These are phyloP conservation scores for Sporopachydermia cereana DNA, from an alignment of 1,139 yeast species.

Conservation along the genomic window DNA sequence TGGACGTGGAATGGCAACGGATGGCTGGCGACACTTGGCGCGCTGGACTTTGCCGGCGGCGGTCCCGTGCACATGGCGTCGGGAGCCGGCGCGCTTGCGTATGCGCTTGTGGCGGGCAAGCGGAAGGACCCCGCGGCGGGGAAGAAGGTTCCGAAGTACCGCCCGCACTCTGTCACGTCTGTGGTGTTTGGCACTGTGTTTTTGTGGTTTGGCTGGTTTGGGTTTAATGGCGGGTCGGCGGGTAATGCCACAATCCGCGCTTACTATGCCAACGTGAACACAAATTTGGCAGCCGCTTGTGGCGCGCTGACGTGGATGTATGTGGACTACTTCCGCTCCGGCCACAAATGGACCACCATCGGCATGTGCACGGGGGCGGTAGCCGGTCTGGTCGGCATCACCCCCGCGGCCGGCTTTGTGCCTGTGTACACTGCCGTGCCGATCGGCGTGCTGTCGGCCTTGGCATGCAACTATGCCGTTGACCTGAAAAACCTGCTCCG, in stretches of 20 bases:
- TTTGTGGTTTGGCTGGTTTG: constrained; percentile 98
- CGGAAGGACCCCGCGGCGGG: constrained; percentile 72
- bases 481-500: constrained; percentile 60
- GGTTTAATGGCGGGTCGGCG: constrained; percentile 95
- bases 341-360: constrained; percentile 88
- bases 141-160: constrained; percentile 69
- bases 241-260: constrained; percentile 87
- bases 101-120: constrained; percentile 83
- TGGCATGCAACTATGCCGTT: constrained; percentile 73
- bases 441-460: constrained; percentile 72
- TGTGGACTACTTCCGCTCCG: constrained; percentile 79
- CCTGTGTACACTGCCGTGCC: constrained; percentile 82
- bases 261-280: constrained; percentile 86
- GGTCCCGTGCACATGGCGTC: constrained; percentile 95
- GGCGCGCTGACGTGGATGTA: constrained; percentile 94
- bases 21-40: constrained; percentile 75
- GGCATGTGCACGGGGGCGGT: constrained; percentile 91
- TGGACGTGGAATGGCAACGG: constrained; percentile 97
- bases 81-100: constrained; percentile 90
- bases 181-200: constrained; percentile 90
- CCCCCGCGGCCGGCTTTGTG: constrained; percentile 95
- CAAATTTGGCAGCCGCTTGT: constrained; percentile 83
- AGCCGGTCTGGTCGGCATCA: constrained; percentile 90
- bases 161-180: constrained; percentile 82
- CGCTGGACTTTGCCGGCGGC: constrained; percentile 94